Evolutionary conservation across 2,329 filamentous ascomycete species (phyloP).

Genomic region (Botrytis galanthina): DNA sequence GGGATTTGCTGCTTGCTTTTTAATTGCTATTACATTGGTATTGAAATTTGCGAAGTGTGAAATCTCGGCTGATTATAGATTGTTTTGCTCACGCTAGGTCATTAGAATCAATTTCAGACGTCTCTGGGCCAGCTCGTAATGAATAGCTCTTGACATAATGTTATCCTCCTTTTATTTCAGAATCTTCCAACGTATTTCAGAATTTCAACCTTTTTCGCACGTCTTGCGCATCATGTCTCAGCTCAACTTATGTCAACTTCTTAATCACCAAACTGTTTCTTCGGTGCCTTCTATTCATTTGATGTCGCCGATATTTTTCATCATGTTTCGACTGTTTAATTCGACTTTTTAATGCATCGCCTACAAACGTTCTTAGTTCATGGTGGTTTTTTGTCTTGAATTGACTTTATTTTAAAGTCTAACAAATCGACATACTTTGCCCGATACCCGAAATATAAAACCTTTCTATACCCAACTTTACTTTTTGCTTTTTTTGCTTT

Average conservation of each 20-base stretch:
- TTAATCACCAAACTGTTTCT: not conserved
- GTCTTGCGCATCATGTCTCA: slow-evolving; percentile 7
- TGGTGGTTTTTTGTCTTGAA: not conserved
- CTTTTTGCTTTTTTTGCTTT: not conserved
- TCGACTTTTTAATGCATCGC: slow-evolving; percentile 7
- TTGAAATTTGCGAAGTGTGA: slow-evolving; percentile 16
- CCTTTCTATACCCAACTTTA: slow-evolving; percentile 14
- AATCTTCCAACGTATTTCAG: not conserved
- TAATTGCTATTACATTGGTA: slow-evolving; percentile 18
- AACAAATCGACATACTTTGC: not conserved
- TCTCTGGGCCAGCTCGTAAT: slow-evolving; percentile 19
- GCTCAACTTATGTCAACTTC: not conserved
- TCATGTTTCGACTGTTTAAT: slow-evolving; percentile 13
- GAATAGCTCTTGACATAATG: not conserved
- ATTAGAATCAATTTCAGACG: slow-evolving; percentile 23
- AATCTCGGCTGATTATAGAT: slow-evolving; percentile 19
- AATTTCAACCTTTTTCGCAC: not conserved
- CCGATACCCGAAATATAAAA: slow-evolving; percentile 12
- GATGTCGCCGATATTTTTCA: not conserved
- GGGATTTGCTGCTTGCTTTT: slow-evolving; percentile 20
- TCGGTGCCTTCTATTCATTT: not conserved
- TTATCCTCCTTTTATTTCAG: not conserved
- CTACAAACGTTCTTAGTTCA: slow-evolving; percentile 1
- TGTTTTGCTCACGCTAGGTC: slow-evolving; percentile 20
- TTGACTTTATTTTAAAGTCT: slow-evolving; percentile 8